Evolutionary conservation across 2,329 filamentous ascomycete genomes (phyloP).

Genomic region (Annulohypoxylon truncatum): DNA sequence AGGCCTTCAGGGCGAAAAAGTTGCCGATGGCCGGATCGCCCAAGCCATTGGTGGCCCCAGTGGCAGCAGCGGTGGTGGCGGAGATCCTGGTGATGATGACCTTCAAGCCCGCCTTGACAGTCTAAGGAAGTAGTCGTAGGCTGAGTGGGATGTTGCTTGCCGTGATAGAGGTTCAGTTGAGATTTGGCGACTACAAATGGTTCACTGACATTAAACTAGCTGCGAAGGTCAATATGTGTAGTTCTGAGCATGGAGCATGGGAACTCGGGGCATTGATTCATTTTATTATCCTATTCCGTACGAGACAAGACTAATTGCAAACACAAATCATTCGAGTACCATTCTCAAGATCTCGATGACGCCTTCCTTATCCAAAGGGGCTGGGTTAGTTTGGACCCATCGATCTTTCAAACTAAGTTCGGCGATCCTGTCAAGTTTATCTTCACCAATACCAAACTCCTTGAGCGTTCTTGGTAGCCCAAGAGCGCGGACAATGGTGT

Average conservation of each 20-base stretch:
- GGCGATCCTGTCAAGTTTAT: conserved; percentile 61
- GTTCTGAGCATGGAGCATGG: conserved; percentile 26
- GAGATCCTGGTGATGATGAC: conserved; percentile 83
- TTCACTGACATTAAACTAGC: conserved; percentile 12
- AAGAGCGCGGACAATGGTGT: conserved; percentile 61
- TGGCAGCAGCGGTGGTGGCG: conserved; percentile 64
- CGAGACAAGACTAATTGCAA: conserved; percentile 9
- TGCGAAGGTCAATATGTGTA: conserved; percentile 6
- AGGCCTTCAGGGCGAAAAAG: conserved; percentile 79
- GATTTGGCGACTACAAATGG: not conserved
- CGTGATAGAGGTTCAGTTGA: not conserved
- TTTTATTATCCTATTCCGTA: conserved; percentile 16
- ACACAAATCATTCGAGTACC: conserved; percentile 40
- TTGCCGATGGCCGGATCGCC: conserved; percentile 81
- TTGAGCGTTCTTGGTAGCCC: conserved; percentile 65
- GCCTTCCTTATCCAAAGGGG: conserved; percentile 60
- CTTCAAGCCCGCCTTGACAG: conserved; percentile 94
- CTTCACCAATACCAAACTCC: conserved; percentile 61
- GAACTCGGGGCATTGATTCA: conserved; percentile 22
- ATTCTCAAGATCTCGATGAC: conserved; percentile 62
- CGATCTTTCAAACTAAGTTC: conserved; percentile 61
- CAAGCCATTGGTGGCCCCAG: conserved; percentile 80
- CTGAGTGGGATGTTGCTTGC: not conserved
- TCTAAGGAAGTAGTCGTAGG: conserved; percentile 66
- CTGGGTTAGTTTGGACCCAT: conserved; percentile 63